phyloP scores from a whole-genome alignment of 441 rosid genomes.

The Codiaeum variegatum region DNA sequence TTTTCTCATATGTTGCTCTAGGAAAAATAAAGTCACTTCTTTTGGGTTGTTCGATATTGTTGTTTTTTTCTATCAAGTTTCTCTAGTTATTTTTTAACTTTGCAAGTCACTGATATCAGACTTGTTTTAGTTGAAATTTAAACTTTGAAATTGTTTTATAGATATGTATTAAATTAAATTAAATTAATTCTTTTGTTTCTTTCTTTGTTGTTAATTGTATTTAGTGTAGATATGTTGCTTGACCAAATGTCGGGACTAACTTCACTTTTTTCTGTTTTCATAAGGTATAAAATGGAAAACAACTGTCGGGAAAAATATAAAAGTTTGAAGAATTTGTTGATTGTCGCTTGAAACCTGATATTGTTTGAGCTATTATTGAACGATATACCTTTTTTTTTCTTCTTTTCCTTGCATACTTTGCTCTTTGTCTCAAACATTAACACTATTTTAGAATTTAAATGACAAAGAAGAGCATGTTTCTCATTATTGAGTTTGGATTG shows the following conservation, averaged over 20 bases:
- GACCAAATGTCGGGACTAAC: constrained; percentile 21
- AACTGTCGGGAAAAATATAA: constrained; percentile 45
- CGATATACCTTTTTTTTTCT: constrained; percentile 34
- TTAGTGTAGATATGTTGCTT: neutral
- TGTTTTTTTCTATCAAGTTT: no score
- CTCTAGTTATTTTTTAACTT: no score
- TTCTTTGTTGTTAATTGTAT: neutral
- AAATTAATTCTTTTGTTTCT: neutral
- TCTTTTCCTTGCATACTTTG: neutral
- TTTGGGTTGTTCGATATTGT: no score
- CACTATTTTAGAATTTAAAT: neutral
- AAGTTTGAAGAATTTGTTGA: constrained; percentile 83
- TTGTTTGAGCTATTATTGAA: constrained; percentile 55
- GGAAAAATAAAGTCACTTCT: no score
- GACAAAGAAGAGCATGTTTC: neutral
- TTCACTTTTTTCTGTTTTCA: neutral
- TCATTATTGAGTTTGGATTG: neutral
- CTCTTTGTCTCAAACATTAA: neutral
- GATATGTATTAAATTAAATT: no score
- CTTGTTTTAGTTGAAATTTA: no score
- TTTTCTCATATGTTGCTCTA: no score
- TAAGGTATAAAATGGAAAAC: constrained; percentile 38
- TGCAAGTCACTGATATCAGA: no score
- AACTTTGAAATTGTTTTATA: no score
- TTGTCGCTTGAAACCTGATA: constrained; percentile 71